These are phyloP conservation scores for Neonectria punicea DNA, from an alignment of 2,329 filamentous ascomycete genomes.

Conservation along the genomic window DNA sequence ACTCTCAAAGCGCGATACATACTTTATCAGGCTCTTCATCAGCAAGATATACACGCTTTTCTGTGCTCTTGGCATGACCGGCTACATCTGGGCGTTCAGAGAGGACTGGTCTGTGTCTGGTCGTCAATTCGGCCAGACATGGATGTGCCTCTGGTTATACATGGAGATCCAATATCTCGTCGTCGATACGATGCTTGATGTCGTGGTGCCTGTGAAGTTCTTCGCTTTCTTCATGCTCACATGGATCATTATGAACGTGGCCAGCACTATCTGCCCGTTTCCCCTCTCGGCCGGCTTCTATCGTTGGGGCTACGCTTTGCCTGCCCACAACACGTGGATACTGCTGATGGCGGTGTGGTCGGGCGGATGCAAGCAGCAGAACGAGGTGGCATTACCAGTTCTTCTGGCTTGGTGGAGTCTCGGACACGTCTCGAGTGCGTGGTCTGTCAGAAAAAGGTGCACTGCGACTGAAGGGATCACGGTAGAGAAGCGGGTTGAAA, in stretches of 20 bases:
- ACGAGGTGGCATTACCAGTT: slow-evolving; percentile 50
- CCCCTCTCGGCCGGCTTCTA: slow-evolving; percentile 54
- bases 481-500: slow-evolving; percentile 9
- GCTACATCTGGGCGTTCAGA: slow-evolving; percentile 57
- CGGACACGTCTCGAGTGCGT: slow-evolving; percentile 38
- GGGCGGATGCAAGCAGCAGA: slow-evolving; percentile 52
- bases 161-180: slow-evolving; percentile 56
- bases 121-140: slow-evolving; percentile 38
- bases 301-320: slow-evolving; percentile 50
- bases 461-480: slow-evolving; percentile 17
- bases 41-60: slow-evolving; percentile 48
- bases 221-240: slow-evolving; percentile 56
- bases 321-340: slow-evolving; percentile 48
- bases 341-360: slow-evolving; percentile 55
- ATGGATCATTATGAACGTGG: slow-evolving; percentile 55
- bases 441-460: slow-evolving; percentile 40
- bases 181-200: slow-evolving; percentile 48
- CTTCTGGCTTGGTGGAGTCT: slow-evolving; percentile 54
- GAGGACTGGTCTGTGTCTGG: slow-evolving; percentile 53
- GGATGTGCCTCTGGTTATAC: slow-evolving; percentile 51
- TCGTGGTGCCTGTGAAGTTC: slow-evolving; percentile 47
- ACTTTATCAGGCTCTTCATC: slow-evolving; percentile 38
- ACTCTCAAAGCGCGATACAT: slow-evolving; percentile 41
- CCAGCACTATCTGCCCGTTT: slow-evolving; percentile 50
- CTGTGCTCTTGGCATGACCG: slow-evolving; percentile 51